Evolutionary conservation across 2,329 filamentous ascomycete species (phyloP), one percentile per base, ranked within the genome.

Genomic region (Calonectria pteridis): DNA sequence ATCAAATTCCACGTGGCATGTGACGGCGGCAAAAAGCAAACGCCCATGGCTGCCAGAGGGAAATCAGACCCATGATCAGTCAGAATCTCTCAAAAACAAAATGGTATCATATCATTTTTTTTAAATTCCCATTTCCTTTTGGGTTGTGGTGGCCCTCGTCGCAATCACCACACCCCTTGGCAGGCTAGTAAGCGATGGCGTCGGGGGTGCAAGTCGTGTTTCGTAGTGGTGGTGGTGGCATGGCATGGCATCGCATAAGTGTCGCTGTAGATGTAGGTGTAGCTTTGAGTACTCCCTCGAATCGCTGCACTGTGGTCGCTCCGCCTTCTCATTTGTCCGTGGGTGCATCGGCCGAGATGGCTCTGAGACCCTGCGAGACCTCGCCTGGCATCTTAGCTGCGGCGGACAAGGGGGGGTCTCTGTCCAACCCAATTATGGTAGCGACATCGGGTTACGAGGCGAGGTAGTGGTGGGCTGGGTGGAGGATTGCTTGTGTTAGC

Each of bases 1-100:
- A 72, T 76, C 68, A 73, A 74, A 66, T 71, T 55, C 77, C 78
- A 80, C 78, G 78, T 80, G 78, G 78, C 78, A 74, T 78, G 72
- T 73, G 76, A 77, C 73, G 71, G 68, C 29, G 64, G 55, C 46
- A 59, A 71, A 74, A 76, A 77, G 74, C 73, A 72, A 77, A 73
- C 53, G 53, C 40, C 66, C 51, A 62, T 69, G 53, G 26, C 53
- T 53, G 71, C 72, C 40, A 62, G 49, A 59, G 40, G 13, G 58
- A 49, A 68, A 77, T 58, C 75, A 58, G 58, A 69, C 64, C 64
- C 58, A 67, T 37, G 33, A 64, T 64, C 16, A 40, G 10, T 28
- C 63, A 65, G 43, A 33, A 16, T 28, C 35, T 26, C 2, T 35
- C 55, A 40, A 62, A 62, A 7, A 23, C 16, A 26, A 23, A 33